Percentiles rank a stretch among this genome's conserved stretches.
Evolutionary conservation across 305 asterid species (phyloP).

Genomic region (Rubia occidens): DNA sequence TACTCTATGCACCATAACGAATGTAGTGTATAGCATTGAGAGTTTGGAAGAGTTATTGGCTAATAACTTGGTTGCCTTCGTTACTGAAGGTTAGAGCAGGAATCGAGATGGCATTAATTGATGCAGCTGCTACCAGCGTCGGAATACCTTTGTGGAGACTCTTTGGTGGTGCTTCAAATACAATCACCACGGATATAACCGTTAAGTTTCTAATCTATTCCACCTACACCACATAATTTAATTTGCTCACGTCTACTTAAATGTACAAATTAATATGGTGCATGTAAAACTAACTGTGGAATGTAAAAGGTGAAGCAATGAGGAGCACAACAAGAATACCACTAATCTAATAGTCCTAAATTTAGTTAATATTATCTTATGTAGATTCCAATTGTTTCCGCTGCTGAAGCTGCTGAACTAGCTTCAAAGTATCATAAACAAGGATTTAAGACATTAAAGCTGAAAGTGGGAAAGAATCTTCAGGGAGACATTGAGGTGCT

Average conservation of each 20-base stretch:
- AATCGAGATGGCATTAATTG: slow-evolving; percentile 88
- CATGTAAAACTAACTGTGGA: neutral
- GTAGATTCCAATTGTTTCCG: slow-evolving; percentile 83
- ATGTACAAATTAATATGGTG: neutral
- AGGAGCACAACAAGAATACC: neutral
- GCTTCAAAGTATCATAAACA: slow-evolving; percentile 50
- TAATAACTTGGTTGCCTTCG: slow-evolving; percentile 26
- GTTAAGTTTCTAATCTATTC: slow-evolving; percentile 32
- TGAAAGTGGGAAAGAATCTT: slow-evolving; percentile 77
- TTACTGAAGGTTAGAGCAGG: slow-evolving; percentile 85
- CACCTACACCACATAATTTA: neutral
- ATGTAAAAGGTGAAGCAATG: neutral
- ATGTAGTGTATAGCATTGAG: neutral
- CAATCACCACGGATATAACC: slow-evolving; percentile 75
- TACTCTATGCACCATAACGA: neutral
- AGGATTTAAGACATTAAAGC: slow-evolving; percentile 79
- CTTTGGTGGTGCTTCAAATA: slow-evolving; percentile 68
- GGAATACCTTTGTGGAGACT: slow-evolving; percentile 82
- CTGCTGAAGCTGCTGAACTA: slow-evolving; percentile 67
- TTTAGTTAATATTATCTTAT: slow-evolving; percentile 14
- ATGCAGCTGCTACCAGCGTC: slow-evolving; percentile 76
- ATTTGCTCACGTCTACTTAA: neutral
- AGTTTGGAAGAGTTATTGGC: slow-evolving; percentile 7
- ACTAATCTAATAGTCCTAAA: neutral
- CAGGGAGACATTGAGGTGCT: slow-evolving; percentile 64